phyloP scores from a whole-genome alignment of 306 rosid species.

The Cucumis melo region DNA sequence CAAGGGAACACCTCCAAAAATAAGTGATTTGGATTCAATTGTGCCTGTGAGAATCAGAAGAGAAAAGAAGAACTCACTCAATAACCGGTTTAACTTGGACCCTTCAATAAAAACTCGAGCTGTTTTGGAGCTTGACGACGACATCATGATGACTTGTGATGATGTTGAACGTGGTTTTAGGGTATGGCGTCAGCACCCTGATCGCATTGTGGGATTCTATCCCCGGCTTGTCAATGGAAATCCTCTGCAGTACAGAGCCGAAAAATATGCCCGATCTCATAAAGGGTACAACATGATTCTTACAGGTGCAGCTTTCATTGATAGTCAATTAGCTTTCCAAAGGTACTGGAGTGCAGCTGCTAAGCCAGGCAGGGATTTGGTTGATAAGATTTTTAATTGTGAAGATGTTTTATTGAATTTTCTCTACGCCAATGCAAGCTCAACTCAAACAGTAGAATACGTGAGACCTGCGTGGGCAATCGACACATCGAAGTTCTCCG shows the following conservation, averaged over 20 bases:
- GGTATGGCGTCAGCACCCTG: slow-evolving; percentile 87
- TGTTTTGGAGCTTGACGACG: slow-evolving; percentile 96
- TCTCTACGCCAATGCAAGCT: slow-evolving; percentile 82
- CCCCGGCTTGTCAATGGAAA: slow-evolving; percentile 71
- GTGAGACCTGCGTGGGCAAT: slow-evolving; percentile 97
- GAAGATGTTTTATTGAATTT: slow-evolving; percentile 84
- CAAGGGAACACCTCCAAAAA: slow-evolving; percentile 78
- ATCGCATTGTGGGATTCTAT: slow-evolving; percentile 87
- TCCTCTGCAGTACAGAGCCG: slow-evolving; percentile 62
- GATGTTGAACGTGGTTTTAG: slow-evolving; percentile 86
- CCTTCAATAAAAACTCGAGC: slow-evolving; percentile 72
- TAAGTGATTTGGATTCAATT: slow-evolving; percentile 64
- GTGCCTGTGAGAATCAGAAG: slow-evolving; percentile 77
- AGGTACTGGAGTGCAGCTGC: slow-evolving; percentile 80
- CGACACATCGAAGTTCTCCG: slow-evolving; percentile 86
- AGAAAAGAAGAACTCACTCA: slow-evolving; percentile 73
- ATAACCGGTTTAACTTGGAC: slow-evolving; percentile 71
- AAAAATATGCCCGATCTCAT: slow-evolving; percentile 55
- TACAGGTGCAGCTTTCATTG: slow-evolving; percentile 93
- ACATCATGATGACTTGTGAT: slow-evolving; percentile 97
- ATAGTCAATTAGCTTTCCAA: slow-evolving; percentile 52
- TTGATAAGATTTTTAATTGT: slow-evolving; percentile 62
- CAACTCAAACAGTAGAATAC: slow-evolving; percentile 66
- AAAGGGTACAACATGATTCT: slow-evolving; percentile 95
- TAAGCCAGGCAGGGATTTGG: slow-evolving; percentile 56